Evolutionary conservation across 257 asterid species (phyloP), one percentile per base, ranked within the genome.

Genomic region (Scutellaria barbata): DNA sequence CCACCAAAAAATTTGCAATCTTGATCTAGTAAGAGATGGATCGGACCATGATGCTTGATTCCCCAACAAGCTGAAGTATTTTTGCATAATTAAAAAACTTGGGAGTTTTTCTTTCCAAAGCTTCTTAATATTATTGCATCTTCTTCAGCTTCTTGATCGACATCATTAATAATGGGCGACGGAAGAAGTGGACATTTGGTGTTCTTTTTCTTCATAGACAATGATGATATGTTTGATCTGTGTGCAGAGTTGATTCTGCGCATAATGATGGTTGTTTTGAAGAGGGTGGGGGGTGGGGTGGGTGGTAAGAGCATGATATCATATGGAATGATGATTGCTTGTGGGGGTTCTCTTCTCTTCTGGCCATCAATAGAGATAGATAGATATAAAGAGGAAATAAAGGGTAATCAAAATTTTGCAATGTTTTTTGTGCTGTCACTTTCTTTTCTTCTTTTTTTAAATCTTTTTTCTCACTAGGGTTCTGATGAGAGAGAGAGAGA

Each of bases 31-130:
- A 59, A 81, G 65, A 70, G 78, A 81, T 40, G 41, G 47, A 76
- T 76, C 90, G 90, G 90, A 85, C 90, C 90, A 68, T 76, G 86
- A 83, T 80, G 90, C 90, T 85, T 84, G 83, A 85, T 85, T 83
- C 90, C 90, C 76, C 88, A 66, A 45, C 74, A 69, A 68, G 42
- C 64, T 57, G 40, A 30, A 69, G 45, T 12, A 3, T 42, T 42
- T 42, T 42, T 42, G 9, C 11, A 1, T 8, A 7, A 1, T 10
- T 11, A 53, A 69, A 41, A 46, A 45, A n/a, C 66, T 54, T 55
- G 25, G 42, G 55, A 68, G 61, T 6, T 43, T 59, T 45, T 68
- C 56, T 35, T 53, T 47, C 8, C 4, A 61, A n/a, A 25, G 12
- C 13, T 22, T 72, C 14, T 5, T 12, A 10, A 39, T 35, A 30